Base-by-base conservation (phyloP, 1,284 basidiomycete genomes). In the Ceratobasidium sp. region DNA sequence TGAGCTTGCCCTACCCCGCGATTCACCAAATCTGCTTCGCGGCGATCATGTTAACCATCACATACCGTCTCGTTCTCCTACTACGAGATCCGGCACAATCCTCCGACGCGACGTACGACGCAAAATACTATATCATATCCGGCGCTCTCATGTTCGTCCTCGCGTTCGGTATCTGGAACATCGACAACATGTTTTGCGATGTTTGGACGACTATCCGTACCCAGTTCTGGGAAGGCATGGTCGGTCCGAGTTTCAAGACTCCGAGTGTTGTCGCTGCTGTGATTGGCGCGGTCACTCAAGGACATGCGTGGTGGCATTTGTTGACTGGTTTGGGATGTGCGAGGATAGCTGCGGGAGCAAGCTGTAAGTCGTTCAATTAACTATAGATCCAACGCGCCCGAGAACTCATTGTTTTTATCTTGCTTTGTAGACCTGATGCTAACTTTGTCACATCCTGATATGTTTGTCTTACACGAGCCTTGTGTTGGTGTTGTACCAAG, bases 21-120 rank as follows among this genome's bases (percentile, higher is more conserved):
- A 87, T 88, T 73, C 88, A 89, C 81, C 87, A 89, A 83, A 80
- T 87, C 42, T 85, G 86, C 0, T 89, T 88, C 78, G 88, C 84
- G 0, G n/a, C 77, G 28, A 86, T 89, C 84, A 56, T 74, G 77
- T 3, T 79, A 82, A 7, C 79, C 81, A n/a, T 56, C 80, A 7
- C 83, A 84, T 40, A 83, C 83, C 38, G 54, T 82, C 66, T 80
- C 80, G 54, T 82, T 86, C 4, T 80, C 83, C 48, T 80, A 69
- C n/a, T 75, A 26, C 44, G 28, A n/a, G 50, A 82, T 81, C 0
- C 57, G 77, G 0, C 68, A 73, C 17, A 68, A 73, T 15, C 46
- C 10, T 9, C 71, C 10, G 61, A 50, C 23, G 46, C 59, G 1
- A 38, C 48, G 10, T 15, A 26, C 26, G 61, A 38, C 20, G 64